Evolutionary conservation across 208 protist genomes (phyloP).

Genomic region (Trypanosoma melophagium): DNA sequence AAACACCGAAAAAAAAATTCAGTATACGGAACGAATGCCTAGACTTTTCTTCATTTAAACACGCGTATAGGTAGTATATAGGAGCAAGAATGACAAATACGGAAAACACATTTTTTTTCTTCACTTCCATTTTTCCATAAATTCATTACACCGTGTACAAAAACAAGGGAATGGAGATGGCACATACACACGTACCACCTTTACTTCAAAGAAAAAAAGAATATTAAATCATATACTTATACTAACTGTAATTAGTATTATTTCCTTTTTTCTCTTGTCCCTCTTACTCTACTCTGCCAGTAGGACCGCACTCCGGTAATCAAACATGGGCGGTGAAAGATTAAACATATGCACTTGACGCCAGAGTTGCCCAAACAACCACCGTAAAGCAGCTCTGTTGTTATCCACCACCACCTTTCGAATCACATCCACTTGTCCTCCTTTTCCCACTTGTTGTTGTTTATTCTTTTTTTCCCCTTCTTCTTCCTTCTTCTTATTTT

Average conservation of each 20-base stretch:
- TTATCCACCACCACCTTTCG: slow-evolving; percentile 9
- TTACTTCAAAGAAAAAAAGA: neutral
- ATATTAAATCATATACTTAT: slow-evolving; percentile 14
- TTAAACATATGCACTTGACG: slow-evolving; percentile 26
- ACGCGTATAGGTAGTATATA: too few relatives aligned
- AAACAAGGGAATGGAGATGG: too few relatives aligned
- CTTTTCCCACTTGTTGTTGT: neutral
- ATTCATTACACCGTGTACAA: too few relatives aligned
- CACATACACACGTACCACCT: neutral
- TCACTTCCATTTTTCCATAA: too few relatives aligned
- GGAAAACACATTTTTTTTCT: too few relatives aligned
- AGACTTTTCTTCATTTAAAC: too few relatives aligned
- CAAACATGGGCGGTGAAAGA: slow-evolving; percentile 18
- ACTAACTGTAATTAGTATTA: neutral
- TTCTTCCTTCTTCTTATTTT: neutral
- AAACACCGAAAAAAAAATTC: too few relatives aligned
- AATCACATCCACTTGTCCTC: neutral
- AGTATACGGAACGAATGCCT: too few relatives aligned
- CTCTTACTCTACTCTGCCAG: neutral
- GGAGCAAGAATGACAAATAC: too few relatives aligned
- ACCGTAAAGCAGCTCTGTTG: neutral
- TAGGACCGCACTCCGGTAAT: slow-evolving; percentile 19
- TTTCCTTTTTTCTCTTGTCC: neutral
- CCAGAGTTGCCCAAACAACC: slow-evolving; percentile 24
- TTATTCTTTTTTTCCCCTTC: neutral